Base-by-base conservation (phyloP, 2,329 filamentous ascomycete species). In the Leptographium lundbergii region DNA sequence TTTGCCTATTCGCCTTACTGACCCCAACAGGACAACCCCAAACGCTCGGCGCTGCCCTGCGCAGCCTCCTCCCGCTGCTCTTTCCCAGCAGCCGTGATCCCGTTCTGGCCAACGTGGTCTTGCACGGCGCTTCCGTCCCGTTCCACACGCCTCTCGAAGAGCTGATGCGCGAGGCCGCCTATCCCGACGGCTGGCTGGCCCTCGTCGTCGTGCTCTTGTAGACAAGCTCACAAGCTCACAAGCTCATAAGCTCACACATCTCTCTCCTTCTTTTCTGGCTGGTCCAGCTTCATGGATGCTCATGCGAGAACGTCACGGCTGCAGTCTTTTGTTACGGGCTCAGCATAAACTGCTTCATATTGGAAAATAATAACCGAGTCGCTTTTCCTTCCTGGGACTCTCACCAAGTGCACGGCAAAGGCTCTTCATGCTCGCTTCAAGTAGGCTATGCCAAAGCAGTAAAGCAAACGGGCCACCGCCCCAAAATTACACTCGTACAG, bases 101-200 rank as follows among this genome's bases (percentile, higher is more conserved):
- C 0, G 83, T 96, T 13, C 79, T 96, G 55, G 94, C 92, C 1
- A 86, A 88, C 60, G 88, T 88, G 2, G 80, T 97, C 7, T 72
- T 97, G 66, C 94, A 99, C 73, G 94, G 94, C 1, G 89, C 86
- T 1, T 80, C 84, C 0, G 81, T 96, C 60, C 92, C 94, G 1
- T 87, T 97, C 75, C 74, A 77, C 61, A 88, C 91, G 1, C 85
- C 85, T 27, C 72, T 99, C 22, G 88, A 90, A 67, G 92, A 96
- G 54, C 70, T 99, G 60, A 88, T 94, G 73, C 81, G 85, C 59
- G 87, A 87, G 67, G 87, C 88, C 4, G 84, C 89, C 1, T 97
- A 96, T 75, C 85, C 90, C 0, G 94, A 99, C 72, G 94, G 94
- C 0, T 99, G 91, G 87, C 71, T 96, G 29, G 89, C 90, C 70